A percentile compares a stretch with the other conserved stretches of the same genome.
Conservation (phyloP, 306 rosid genomes). For the peach (Prunus persica) region Prunus_persica_NCBIv2 NC_034012.1:16944501-16945000, state of each 20-base stretch:
- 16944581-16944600: conserved; percentile 40
- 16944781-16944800: conserved; percentile 39
- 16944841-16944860: conserved; percentile 3
- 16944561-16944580: conserved; percentile 43
- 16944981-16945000: too few relatives aligned
- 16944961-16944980: conserved; percentile 16
- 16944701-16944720: too few relatives aligned
- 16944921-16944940: conserved; percentile 42
- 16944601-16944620: conserved; percentile 41
- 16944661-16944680: not conserved
- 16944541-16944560: conserved; percentile 46
- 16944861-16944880: conserved; percentile 35
- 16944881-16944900: conserved; percentile 36
- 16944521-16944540: conserved; percentile 46
- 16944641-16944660: conserved; percentile 44
- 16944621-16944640: conserved; percentile 34
- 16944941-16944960: conserved; percentile 36
- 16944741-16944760: not conserved
- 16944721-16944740: not conserved
- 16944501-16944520: not conserved
- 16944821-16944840: conserved; percentile 30
- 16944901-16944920: conserved; percentile 45
- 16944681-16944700: too few relatives aligned
- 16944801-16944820: conserved; percentile 33
- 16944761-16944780: not conserved